Evolutionary conservation across 495 filamentous ascomycete species (phyloP), one percentile per base, ranked within the genome.

Genomic region (Annulohypoxylon maeteangense): DNA sequence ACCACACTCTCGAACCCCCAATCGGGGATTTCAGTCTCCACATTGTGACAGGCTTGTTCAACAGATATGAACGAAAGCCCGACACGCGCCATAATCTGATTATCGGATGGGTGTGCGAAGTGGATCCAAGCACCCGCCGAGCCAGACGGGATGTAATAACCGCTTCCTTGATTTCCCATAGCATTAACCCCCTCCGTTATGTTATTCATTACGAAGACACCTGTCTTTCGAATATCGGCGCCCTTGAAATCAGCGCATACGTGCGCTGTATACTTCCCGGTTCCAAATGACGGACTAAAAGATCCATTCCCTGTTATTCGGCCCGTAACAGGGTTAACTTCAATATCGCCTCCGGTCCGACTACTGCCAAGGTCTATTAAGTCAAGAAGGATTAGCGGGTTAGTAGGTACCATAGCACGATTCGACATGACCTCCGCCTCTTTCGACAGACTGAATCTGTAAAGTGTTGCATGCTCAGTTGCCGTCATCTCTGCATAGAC

Each of bases 401-500:
- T 85, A 57, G 85, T 84, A 5, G 80, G 82, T 5, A 84, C 80
- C 0, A 80, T 57, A 0, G 22, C 45, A 12, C 51, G 54, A 5
- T 61, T 47, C 1, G 61, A 67, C 7, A 47, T n/a, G 1, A 78
- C 69, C 45, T 77, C 67, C 1, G 62, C 42, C 14, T 67, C 29
- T 23, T 78, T 76, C 0, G 86, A 82, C 58, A 93, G 92, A 11
- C 81, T 87, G 68, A 94, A 94, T 3, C 84, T 85, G 74, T 93
- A 94, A 2, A 94, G 75, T 0, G 89, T 90, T 0, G 89, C 84
- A 48, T 88, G 88, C 34, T 88, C 80, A 0, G 89, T 85, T 1
- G 87, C 84, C 0, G 90, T 93, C 90, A 94, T 93, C 77, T 93
- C 91, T 0, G 87, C 89, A 12, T 74, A 68, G n/a, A 94, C 83